Percentiles rank a stretch among this genome's conserved stretches.
These are phyloP conservation scores for Pleurostoma richardsiae DNA, from an alignment of 2,329 filamentous ascomycete genomes.

Conservation along the genomic window DNA sequence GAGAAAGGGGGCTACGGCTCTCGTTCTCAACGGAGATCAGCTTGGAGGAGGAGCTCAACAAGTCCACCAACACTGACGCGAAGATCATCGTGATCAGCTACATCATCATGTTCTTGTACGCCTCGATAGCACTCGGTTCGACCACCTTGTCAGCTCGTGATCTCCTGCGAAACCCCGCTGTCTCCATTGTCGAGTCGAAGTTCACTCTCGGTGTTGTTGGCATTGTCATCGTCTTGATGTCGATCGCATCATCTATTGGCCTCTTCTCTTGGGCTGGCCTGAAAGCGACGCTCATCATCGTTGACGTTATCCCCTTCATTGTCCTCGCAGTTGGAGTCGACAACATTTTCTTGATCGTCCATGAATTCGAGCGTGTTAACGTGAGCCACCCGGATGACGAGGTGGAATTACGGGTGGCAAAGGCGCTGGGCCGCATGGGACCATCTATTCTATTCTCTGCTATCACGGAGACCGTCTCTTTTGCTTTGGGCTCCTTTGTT, in stretches of 20 bases:
- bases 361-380: slow-evolving; percentile 96
- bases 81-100: slow-evolving; percentile 97
- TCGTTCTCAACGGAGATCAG: slow-evolving; percentile 96
- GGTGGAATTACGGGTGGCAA: slow-evolving; percentile 79
- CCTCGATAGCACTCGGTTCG: slow-evolving; percentile 85
- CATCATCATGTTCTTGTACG: slow-evolving; percentile 97
- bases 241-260: slow-evolving; percentile 90
- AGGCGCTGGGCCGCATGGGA: slow-evolving; percentile 91
- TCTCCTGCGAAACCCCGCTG: slow-evolving; percentile 74
- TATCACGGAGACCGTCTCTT: slow-evolving; percentile 89
- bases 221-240: slow-evolving; percentile 95
- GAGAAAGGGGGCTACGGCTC: slow-evolving; percentile 70
- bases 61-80: slow-evolving; percentile 96
- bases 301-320: slow-evolving; percentile 96
- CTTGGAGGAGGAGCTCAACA: slow-evolving; percentile 91
- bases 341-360: slow-evolving; percentile 98
- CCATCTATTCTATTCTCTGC: slow-evolving; percentile 94
- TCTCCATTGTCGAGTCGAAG: slow-evolving; percentile 89
- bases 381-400: slow-evolving; percentile 83
- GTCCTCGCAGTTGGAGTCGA: slow-evolving; percentile 95
- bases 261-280: slow-evolving; percentile 88
- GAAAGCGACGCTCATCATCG: slow-evolving; percentile 95
- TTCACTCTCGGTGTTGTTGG: slow-evolving; percentile 93
- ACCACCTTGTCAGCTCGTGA: slow-evolving; percentile 75
- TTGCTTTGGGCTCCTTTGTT: slow-evolving; percentile 86